phyloP scores from a whole-genome alignment of 176 grass and related monocot genomes.

The Oryza meyeriana region DNA sequence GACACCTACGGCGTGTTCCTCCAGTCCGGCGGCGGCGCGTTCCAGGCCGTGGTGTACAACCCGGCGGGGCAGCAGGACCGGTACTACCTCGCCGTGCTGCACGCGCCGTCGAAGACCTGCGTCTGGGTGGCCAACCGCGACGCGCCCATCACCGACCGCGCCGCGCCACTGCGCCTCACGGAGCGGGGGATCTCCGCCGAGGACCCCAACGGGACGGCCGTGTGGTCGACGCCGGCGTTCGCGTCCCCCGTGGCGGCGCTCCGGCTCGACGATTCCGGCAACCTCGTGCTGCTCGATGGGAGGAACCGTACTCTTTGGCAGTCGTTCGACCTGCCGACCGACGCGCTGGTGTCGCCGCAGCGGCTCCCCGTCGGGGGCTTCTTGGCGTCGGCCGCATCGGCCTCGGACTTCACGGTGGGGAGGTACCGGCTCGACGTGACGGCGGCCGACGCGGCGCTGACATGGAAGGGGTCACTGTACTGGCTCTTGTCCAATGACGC shows the following conservation, averaged over 20 bases:
- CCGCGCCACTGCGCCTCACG: conserved; percentile 40
- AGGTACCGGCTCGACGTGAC: conserved; percentile 52
- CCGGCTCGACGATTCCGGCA: conserved; percentile 45
- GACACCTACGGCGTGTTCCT: conserved; percentile 54
- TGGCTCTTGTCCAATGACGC: conserved; percentile 54
- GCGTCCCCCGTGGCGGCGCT: conserved; percentile 24
- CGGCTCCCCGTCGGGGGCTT: conserved; percentile 24
- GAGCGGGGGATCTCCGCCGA: conserved; percentile 11
- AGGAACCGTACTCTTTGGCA: conserved; percentile 65
- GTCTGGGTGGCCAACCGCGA: conserved; percentile 63
- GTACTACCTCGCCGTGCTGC: conserved; percentile 56
- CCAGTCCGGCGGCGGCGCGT: conserved; percentile 38
- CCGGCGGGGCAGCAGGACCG: conserved; percentile 27
- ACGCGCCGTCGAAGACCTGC: conserved; percentile 46
- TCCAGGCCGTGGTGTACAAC: conserved; percentile 54
- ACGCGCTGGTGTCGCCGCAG: conserved; percentile 59
- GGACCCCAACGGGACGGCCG: conserved; percentile 35
- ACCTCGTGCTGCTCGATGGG: conserved; percentile 51
- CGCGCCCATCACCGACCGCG: conserved; percentile 47
- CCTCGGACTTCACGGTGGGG: conserved; percentile 36
- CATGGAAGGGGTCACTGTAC: conserved; percentile 50
- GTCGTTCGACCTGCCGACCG: conserved; percentile 55
- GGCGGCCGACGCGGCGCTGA: conserved; percentile 31
- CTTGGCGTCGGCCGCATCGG: conserved; percentile 44
- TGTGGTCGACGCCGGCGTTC: conserved; percentile 60